Base-by-base conservation (phyloP, 1,284 basidiomycete genomes). In the Lentinula novae-zelandiae region DNA sequence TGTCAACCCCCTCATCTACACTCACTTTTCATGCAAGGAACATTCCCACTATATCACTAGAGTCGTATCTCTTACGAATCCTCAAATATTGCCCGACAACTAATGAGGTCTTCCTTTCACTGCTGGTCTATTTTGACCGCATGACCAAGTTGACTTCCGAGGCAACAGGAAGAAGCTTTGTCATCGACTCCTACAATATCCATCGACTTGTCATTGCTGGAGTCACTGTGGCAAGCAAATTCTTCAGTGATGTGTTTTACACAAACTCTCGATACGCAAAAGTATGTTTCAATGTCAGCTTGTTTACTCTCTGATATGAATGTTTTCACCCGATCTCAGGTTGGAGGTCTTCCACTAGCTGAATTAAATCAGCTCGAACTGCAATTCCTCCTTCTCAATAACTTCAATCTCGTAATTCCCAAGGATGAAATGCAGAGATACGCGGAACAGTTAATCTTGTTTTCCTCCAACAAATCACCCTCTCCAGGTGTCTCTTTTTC, bases 261-360 rank as follows among this genome's bases (percentile, higher is more conserved):
- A 98, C 96, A n/a, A 99, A 99, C 71, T 98, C 96, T 34, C 83
- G 96, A 40, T 99, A 99, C 72, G 96, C 96, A 61, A 99, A 98
- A 85, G 95, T 96, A 64, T 58, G 87, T 79, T 58, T 50, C 27
- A 12, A 50, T 34, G 31, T 50, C n/a, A 17, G 13, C 31, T 22
- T 33, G 4, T 12, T 48, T 31, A 38, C 22, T 40, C 7, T 17
- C 36, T n/a, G 3, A 27, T 20, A 22, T 46, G 44, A 46, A 46
- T 20, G 42, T 44, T 31, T 53, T 13, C 39, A 49, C 33, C 36
- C 17, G 33, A 42, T 57, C 52, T 34, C 62, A 95, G 93, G 94
- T 96, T 65, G 96, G 96, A 59, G 96, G 96, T 27, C 83, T 99
- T 1, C 96, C 96, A 0, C 89, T 96, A 60, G 82, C 90, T 57